A percentile compares a stretch with the other conserved stretches of the same genome.
Evolutionary conservation across 177 flowering plant genomes (phyloP).

Genomic region (Viscum album): DNA sequence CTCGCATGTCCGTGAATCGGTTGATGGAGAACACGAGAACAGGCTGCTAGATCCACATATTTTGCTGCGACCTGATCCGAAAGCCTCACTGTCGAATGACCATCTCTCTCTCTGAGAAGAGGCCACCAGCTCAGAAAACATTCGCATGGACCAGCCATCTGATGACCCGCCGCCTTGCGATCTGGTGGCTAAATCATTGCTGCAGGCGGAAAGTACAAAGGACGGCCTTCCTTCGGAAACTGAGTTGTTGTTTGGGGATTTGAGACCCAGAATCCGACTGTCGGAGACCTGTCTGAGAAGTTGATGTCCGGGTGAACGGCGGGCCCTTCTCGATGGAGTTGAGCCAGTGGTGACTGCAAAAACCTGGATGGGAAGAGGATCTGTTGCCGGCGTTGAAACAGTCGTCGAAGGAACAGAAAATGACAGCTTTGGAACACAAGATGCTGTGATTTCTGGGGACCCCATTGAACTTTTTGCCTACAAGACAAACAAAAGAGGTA

Average conservation of each 20-base stretch:
- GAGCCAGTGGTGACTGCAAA: slow-evolving; percentile 19
- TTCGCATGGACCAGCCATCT: slow-evolving; percentile 66
- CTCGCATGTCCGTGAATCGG: slow-evolving; percentile 49
- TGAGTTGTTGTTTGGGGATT: slow-evolving; percentile 33
- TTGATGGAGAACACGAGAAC: slow-evolving; percentile 41
- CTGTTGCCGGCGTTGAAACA: slow-evolving; percentile 21
- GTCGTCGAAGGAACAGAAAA: slow-evolving; percentile 23
- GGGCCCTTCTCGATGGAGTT: slow-evolving; percentile 36
- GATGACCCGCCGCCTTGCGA: slow-evolving; percentile 46
- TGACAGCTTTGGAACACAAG: slow-evolving; percentile 24
- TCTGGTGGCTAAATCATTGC: slow-evolving; percentile 35
- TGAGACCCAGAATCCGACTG: slow-evolving; percentile 31
- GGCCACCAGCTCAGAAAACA: slow-evolving; percentile 62
- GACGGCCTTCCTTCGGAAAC: slow-evolving; percentile 46
- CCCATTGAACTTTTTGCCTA: slow-evolving; percentile 32
- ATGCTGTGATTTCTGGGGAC: slow-evolving; percentile 20
- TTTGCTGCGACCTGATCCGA: slow-evolving; percentile 26
- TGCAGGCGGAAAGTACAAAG: slow-evolving; percentile 30
- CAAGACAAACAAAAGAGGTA: background rate
- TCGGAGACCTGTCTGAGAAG: slow-evolving; percentile 43
- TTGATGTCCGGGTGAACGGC: slow-evolving; percentile 41
- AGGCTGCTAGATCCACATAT: slow-evolving; percentile 38
- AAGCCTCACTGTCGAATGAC: slow-evolving; percentile 59
- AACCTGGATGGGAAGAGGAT: slow-evolving; percentile 19
- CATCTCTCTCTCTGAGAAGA: slow-evolving; percentile 56